Evolutionary conservation across 2,329 filamentous ascomycete genomes (phyloP), one percentile per base, ranked within the genome.

Genomic region (Diaporthe vexans): DNA sequence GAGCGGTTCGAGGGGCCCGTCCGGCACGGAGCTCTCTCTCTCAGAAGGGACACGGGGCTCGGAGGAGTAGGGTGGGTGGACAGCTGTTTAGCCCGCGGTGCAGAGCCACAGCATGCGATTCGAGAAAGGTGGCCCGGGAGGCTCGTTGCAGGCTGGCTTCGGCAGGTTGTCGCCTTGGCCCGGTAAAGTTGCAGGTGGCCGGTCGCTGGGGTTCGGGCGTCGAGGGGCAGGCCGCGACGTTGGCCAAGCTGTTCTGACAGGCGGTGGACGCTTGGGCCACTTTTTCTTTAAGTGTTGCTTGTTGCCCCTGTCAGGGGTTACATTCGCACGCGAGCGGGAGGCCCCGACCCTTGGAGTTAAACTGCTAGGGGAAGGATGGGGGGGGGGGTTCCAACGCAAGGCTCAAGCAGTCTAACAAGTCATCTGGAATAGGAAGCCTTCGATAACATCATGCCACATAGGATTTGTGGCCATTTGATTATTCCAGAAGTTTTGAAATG

Each of bases 201-300:
- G 40, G 56, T 68, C 37, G 24, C 24, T 54, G 17, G 48, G n/a
- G 48, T 26, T 35, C 37, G 63, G 48, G 48, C 48, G 73, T 74
- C 74, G 74, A 76, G 72, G 74, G 74, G 74, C 74, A 73, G 29
- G 51, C 40, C 61, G 63, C 65, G 69, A 69, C 26, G 54, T 72
- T 67, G 73, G 74, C 74, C 72, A 75, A 75, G 74, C 74, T 75
- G 74, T 75, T 75, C 72, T 69, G 21, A 72, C 46, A 58, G 65
- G 63, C 63, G 21, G 63, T 15, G 33, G 63, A 54, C 72, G 68
- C 74, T 74, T 54, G 72, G 67, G 26, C 73, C 73, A 73, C 48
- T 59, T 37, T 43, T 68, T 24, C 29, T 40, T 43, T 40, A 54
- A 54, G 63, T 68, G 63, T 21, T 40, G 63, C 56, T 69, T 26